phyloP scores from a whole-genome alignment of 768 basidiomycete genomes.

The Piloderma croceum region DNA sequence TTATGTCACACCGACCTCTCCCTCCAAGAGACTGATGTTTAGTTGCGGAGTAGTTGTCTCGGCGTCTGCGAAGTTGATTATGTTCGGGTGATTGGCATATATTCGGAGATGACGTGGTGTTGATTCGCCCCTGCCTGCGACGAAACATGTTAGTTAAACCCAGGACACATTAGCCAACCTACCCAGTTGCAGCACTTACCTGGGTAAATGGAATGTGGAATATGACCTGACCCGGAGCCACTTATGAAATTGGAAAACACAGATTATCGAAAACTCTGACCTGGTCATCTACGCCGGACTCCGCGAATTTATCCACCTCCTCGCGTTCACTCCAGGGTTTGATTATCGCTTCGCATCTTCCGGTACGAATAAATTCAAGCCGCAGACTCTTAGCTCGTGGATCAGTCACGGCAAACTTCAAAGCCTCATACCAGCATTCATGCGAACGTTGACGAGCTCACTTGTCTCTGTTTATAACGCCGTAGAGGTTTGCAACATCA shows the following conservation, averaged over 20 bases:
- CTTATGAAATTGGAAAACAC: conserved; percentile 9
- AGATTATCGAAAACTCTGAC: conserved; percentile 31
- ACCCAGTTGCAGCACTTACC: conserved; percentile 81
- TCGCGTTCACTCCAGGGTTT: conserved; percentile 82
- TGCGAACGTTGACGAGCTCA: conserved; percentile 40
- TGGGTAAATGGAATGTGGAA: conserved; percentile 78
- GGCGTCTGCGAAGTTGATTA: conserved; percentile 73
- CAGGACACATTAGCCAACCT: conserved; percentile 16
- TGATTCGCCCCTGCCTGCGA: conserved; percentile 61
- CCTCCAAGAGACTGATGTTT: conserved; percentile 64
- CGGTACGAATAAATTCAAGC: conserved; percentile 74
- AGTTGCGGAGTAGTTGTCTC: conserved; percentile 67
- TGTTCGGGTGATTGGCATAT: conserved; percentile 67
- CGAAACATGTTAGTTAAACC: conserved; percentile 2
- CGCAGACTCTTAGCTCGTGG: conserved; percentile 57
- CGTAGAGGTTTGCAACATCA: conserved; percentile 51
- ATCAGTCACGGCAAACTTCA: neutral
- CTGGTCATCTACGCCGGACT: conserved; percentile 85
- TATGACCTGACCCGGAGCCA: conserved; percentile 48
- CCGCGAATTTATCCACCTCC: conserved; percentile 55
- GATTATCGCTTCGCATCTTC: conserved; percentile 72
- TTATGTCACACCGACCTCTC: conserved; percentile 62
- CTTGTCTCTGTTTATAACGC: conserved; percentile 63
- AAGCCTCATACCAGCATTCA: neutral
- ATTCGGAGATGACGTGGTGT: conserved; percentile 71